Base-by-base conservation (phyloP, 1,139 yeast species). In the Lodderomyces jiufengensis region DNA sequence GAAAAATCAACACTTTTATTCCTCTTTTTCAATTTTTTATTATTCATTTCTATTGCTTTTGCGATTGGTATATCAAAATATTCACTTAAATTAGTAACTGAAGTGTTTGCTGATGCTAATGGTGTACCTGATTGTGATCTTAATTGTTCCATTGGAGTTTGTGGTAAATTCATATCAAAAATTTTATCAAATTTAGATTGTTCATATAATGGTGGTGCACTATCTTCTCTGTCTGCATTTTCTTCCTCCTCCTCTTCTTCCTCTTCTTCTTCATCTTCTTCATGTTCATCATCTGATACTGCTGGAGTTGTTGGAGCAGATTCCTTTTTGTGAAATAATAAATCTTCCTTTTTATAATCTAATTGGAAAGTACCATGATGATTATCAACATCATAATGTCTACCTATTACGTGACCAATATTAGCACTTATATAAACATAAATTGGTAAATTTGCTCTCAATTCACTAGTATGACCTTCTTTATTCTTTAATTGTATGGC, bases 381-480 rank as follows among this genome's bases (percentile, higher is more conserved):
- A 25, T 59, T 54, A 41, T 79, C 84, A 21, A 78, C 55, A 23
- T 71, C 67, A 35, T 69, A 75, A 39, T 67, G 73, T 30, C 76
- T 59, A 1, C 82, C 84, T 22, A 64, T 54, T 30, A 77, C 70
- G 27, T 63, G 63, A 4, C 80, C 79, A 15, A 56, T 40, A 33
- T 66, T 66, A 3, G 84, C 76, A 34, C 80, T 76, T 7, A 79
- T 63, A 50, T 78, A 83, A 6, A 83, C 54, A 26, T 63, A 66
- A 2, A 83, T 64, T 0, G 90, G 88, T 33, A 83, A 57, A 31
- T 82, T 78, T 3, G 88, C 85, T 31, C 86, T 61, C 22, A 82
- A 58, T 55, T 83, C 90, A 41, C 84, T 78, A 5, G 74, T 65
- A 50, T 79, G 84, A 2, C 86, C 85, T 42, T 73, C 78, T 2